A percentile compares a stretch with the other conserved stretches of the same genome.
Evolutionary conservation across 805 yeast genomes (phyloP).

Genomic region (Sungouiozyma intestinalis): DNA sequence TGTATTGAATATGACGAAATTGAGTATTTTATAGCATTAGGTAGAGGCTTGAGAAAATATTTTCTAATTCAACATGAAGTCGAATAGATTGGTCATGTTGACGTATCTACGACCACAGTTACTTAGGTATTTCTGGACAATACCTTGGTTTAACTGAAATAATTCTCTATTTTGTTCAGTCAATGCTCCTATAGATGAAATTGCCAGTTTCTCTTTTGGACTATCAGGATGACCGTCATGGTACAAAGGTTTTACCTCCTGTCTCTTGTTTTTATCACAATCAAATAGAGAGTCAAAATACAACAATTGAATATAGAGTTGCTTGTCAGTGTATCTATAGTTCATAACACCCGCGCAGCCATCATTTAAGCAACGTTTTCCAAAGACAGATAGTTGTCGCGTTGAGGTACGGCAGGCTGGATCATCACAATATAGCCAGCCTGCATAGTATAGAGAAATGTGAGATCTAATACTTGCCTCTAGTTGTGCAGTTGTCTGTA

Average conservation of each 20-base stretch:
- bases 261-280: conserved; percentile 60
- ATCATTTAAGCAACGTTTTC: conserved; percentile 62
- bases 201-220: conserved; percentile 25
- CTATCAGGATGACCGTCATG: conserved; percentile 27
- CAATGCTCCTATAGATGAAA: conserved; percentile 57
- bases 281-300: conserved; percentile 75
- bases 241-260: conserved; percentile 44
- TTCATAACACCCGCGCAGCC: conserved; percentile 69
- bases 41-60: background rate
- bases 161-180: conserved; percentile 68
- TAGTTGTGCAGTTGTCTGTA: conserved; percentile 58
- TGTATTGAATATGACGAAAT: background rate
- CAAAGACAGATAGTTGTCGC: conserved; percentile 81
- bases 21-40: background rate
- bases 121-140: conserved; percentile 61
- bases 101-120: conserved; percentile 87
- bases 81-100: conserved; percentile 73
- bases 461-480: conserved; percentile 62
- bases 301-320: conserved; percentile 74
- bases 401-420: conserved; percentile 69
- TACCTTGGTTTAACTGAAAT: conserved; percentile 43
- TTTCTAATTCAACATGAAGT: conserved; percentile 34
- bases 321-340: conserved; percentile 66
- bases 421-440: conserved; percentile 80
- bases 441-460: conserved; percentile 72